These are phyloP conservation scores for Xylaria multiplex DNA, from an alignment of 2,329 filamentous ascomycete species.

Conservation along the genomic window DNA sequence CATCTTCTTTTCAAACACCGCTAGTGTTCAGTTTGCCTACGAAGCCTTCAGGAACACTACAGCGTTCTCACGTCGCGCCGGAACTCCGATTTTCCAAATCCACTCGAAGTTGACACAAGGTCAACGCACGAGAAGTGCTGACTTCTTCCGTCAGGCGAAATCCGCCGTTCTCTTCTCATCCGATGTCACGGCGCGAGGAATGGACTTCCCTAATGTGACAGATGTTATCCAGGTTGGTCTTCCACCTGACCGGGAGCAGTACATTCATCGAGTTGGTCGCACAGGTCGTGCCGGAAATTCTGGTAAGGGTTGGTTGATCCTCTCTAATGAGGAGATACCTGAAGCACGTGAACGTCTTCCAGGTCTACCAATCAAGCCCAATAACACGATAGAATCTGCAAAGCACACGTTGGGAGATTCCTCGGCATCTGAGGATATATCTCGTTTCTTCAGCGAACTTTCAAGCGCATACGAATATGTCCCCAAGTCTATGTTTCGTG, in stretches of 20 bases:
- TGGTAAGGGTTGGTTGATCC: slow-evolving; percentile 75
- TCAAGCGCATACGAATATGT: slow-evolving; percentile 56
- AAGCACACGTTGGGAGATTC: slow-evolving; percentile 61
- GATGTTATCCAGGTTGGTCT: slow-evolving; percentile 79
- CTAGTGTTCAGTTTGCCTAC: slow-evolving; percentile 72
- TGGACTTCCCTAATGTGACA: slow-evolving; percentile 85
- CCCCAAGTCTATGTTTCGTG: slow-evolving; percentile 54
- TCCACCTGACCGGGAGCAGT: slow-evolving; percentile 73
- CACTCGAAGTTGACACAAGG: slow-evolving; percentile 81
- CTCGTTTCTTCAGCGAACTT: slow-evolving; percentile 56
- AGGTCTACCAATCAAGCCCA: slow-evolving; percentile 69
- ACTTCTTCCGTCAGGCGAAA: slow-evolving; percentile 73
- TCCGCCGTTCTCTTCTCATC: slow-evolving; percentile 78
- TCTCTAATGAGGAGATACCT: slow-evolving; percentile 64
- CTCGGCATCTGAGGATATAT: slow-evolving; percentile 52
- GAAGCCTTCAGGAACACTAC: slow-evolving; percentile 61
- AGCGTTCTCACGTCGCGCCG: slow-evolving; percentile 52
- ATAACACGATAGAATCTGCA: slow-evolving; percentile 62
- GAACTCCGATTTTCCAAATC: slow-evolving; percentile 67
- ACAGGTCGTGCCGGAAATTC: slow-evolving; percentile 79
- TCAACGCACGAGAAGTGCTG: slow-evolving; percentile 74
- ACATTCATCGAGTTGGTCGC: slow-evolving; percentile 81
- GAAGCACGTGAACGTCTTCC: slow-evolving; percentile 62
- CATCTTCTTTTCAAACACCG: slow-evolving; percentile 85
- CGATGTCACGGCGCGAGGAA: slow-evolving; percentile 82